A percentile compares a stretch with the other conserved stretches of the same genome.
phyloP scores from a whole-genome alignment of 345 rosid species.

The Mangifera indica region DNA sequence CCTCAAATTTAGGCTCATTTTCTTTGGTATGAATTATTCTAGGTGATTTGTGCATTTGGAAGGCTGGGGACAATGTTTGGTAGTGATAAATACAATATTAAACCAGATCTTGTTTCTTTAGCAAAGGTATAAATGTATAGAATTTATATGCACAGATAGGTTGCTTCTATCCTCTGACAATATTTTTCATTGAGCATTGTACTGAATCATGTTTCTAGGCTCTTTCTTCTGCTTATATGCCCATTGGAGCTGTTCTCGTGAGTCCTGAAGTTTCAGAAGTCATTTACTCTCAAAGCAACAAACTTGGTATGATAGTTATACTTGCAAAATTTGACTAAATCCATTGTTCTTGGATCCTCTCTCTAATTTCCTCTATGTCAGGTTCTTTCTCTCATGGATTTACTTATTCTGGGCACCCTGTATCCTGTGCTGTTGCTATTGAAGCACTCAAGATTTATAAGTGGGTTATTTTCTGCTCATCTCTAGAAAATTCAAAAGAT shows the following conservation, averaged over 20 bases:
- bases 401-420: slow-evolving; percentile 96
- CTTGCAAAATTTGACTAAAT: background rate
- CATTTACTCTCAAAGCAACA: slow-evolving; percentile 87
- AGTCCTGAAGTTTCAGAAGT: slow-evolving; percentile 87
- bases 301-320: slow-evolving; percentile 59
- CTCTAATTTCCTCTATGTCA: slow-evolving; percentile 28
- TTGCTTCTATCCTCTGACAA: background rate
- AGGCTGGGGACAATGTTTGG: slow-evolving; percentile 97
- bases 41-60: slow-evolving; percentile 99
- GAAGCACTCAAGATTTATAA: slow-evolving; percentile 77
- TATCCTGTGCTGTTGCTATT: slow-evolving; percentile 83
- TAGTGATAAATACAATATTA: slow-evolving; percentile 83
- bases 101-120: slow-evolving; percentile 81
- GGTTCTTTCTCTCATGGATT: slow-evolving; percentile 92
- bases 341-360: slow-evolving; percentile 5
- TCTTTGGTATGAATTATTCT: slow-evolving; percentile 20
- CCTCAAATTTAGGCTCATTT: slow-evolving; percentile 1
- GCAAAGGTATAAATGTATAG: slow-evolving; percentile 67
- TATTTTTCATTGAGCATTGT: slow-evolving; percentile 9
- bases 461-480: slow-evolving; percentile 32
- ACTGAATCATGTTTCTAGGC: slow-evolving; percentile 49
- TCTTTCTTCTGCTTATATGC: slow-evolving; percentile 89
- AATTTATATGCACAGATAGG: background rate
- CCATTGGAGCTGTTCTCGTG: slow-evolving; percentile 87
- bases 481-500: slow-evolving; percentile 1